Conservation (phyloP, 73 alveolate genomes). For the Urostyla sp. region DNA sequence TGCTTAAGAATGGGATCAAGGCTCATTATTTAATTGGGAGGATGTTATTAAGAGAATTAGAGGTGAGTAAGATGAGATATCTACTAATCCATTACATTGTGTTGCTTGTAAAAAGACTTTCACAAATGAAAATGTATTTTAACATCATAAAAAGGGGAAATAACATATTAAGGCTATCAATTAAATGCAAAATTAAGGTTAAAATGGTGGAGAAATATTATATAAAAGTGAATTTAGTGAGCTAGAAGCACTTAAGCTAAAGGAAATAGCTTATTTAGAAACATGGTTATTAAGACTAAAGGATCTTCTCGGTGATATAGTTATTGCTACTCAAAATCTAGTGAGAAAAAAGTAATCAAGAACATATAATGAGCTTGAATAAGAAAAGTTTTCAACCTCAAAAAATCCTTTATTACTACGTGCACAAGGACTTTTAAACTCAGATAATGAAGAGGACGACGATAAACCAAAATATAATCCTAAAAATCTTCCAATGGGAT, state of each 20-base stretch:
- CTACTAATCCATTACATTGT: conserved; percentile 66
- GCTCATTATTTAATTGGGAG: conserved; percentile 80
- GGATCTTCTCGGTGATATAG: conserved; percentile 83
- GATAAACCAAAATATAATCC: conserved; percentile 93
- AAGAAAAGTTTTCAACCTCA: conserved; percentile 54
- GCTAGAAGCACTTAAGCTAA: conserved; percentile 12
- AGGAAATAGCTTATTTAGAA: conserved; percentile 85
- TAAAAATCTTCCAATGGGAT: conserved; percentile 98
- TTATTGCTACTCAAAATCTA: conserved; percentile 85
- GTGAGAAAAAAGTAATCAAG: conserved; percentile 90
- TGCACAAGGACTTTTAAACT: conserved; percentile 17
- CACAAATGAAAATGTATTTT: conserved; percentile 87
- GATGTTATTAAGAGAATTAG: conserved; percentile 44
- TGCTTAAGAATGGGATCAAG: conserved; percentile 75
- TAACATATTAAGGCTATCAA: conserved; percentile 86
- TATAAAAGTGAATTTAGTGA: conserved; percentile 22
- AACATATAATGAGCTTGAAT: conserved; percentile 80
- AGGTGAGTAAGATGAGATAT: conserved; percentile 5
- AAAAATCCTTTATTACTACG: conserved; percentile 17
- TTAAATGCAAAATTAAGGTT: not conserved
- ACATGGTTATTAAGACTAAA: conserved; percentile 80
- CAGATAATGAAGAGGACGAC: conserved; percentile 81
- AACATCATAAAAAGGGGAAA: conserved; percentile 92
- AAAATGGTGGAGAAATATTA: conserved; percentile 8
- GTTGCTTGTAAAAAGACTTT: conserved; percentile 88